phyloP scores from a whole-genome alignment of 768 basidiomycete genomes.

The Russula earlei region DNA sequence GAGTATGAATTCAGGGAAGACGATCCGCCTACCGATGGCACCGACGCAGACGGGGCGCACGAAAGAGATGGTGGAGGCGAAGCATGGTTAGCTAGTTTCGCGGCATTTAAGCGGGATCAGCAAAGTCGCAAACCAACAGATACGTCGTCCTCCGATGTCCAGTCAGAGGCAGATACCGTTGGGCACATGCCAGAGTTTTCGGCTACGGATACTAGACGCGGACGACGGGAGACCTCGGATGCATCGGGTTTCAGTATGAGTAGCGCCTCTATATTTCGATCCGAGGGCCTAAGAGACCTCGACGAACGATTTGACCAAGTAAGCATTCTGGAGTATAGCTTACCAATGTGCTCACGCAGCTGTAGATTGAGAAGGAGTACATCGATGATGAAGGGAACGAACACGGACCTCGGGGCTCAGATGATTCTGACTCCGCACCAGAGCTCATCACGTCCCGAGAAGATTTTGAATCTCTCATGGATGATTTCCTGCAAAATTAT shows the following conservation, averaged over 20 bases:
- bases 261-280: conserved; percentile 91
- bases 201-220: conserved; percentile 71
- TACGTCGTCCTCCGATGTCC: conserved; percentile 35
- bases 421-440: conserved; percentile 53
- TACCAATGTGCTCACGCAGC: neutral
- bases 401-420: conserved; percentile 31
- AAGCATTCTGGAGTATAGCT: conserved; percentile 18
- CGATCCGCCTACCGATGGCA: conserved; percentile 30
- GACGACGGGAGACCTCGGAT: conserved; percentile 66
- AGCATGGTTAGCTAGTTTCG: conserved; percentile 73
- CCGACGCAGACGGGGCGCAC: conserved; percentile 24
- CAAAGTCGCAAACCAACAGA: conserved; percentile 19
- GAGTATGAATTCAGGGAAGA: conserved; percentile 62
- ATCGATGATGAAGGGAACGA: conserved; percentile 45
- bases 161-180: conserved; percentile 76
- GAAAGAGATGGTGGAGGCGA: conserved; percentile 28
- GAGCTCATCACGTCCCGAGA: conserved; percentile 72
- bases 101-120: conserved; percentile 57
- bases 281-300: conserved; percentile 75
- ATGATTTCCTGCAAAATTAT: conserved; percentile 88
- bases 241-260: conserved; percentile 97
- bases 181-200: conserved; percentile 63
- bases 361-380: conserved; percentile 76
- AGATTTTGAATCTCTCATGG: conserved; percentile 86
- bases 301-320: conserved; percentile 96